These are phyloP conservation scores for Angomonas deanei DNA, from an alignment of 208 protist species.

Conservation along the genomic window DNA sequence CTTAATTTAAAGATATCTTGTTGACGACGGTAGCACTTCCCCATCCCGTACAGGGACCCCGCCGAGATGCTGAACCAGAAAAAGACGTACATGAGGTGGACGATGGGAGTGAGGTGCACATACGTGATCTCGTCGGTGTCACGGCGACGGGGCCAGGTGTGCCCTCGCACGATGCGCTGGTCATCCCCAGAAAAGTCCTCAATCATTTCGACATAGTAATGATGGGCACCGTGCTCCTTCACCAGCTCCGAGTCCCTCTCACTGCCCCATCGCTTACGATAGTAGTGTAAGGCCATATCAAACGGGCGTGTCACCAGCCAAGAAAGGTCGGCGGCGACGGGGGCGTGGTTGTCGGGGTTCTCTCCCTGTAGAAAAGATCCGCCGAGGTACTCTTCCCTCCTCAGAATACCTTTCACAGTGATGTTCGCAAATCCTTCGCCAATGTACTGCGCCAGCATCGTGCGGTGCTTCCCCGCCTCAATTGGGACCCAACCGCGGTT, in stretches of 20 bases:
- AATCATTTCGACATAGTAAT: conserved; percentile 85
- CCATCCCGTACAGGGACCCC: conserved; percentile 76
- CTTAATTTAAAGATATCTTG: conserved; percentile 65
- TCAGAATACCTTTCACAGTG: conserved; percentile 56
- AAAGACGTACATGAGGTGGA: conserved; percentile 84
- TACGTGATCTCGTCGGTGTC: conserved; percentile 78
- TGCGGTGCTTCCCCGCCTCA: conserved; percentile 81
- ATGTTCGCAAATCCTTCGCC: conserved; percentile 59
- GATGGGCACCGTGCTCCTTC: conserved; percentile 51
- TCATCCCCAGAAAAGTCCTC: conserved; percentile 87
- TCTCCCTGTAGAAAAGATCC: conserved; percentile 48
- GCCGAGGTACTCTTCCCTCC: conserved; percentile 67
- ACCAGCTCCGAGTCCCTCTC: conserved; percentile 18
- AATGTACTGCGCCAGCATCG: conserved; percentile 78
- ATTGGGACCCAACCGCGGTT: conserved; percentile 87
- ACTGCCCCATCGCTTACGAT: conserved; percentile 59
- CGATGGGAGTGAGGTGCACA: conserved; percentile 74
- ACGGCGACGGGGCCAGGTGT: conserved; percentile 70
- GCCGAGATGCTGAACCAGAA: conserved; percentile 81
- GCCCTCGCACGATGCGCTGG: conserved; percentile 74
- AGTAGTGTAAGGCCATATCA: conserved; percentile 73
- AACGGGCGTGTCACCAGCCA: conserved; percentile 77
- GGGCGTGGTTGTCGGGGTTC: conserved; percentile 60
- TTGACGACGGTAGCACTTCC: conserved; percentile 66
- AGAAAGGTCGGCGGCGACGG: conserved; percentile 62